A percentile compares a stretch with the other conserved stretches of the same genome.
phyloP scores from a whole-genome alignment of 169 alveolate genomes.

The Plasmodium gonderi region DNA sequence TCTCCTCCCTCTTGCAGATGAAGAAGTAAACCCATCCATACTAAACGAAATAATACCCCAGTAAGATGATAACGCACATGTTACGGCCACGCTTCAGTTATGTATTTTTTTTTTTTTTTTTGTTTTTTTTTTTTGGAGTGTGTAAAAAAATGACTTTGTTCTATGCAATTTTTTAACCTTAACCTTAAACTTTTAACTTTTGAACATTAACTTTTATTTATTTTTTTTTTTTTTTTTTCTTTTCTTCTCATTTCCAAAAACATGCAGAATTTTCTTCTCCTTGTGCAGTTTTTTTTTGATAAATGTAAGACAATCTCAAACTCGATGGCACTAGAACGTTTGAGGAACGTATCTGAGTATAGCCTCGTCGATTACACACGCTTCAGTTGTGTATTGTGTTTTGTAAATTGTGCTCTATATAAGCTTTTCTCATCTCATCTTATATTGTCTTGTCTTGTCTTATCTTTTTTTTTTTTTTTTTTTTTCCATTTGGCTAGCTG shows the following conservation, averaged over 20 bases:
- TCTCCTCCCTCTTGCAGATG: conserved; percentile 1
- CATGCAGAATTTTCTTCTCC: conserved; percentile 38
- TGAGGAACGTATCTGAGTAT: too few species aligned
- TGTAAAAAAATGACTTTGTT: background rate
- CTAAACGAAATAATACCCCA: conserved; percentile 56
- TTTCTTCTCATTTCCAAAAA: background rate
- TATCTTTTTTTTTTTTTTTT: background rate
- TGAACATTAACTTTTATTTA: too few species aligned
- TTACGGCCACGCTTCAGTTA: background rate
- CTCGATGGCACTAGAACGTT: too few species aligned
- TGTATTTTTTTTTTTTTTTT: background rate
- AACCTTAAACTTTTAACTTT: background rate
- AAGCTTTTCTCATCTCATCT: too few species aligned
- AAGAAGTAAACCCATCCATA: conserved; percentile 44
- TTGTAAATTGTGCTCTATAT: background rate
- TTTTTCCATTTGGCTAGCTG: background rate
- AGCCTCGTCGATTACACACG: background rate
- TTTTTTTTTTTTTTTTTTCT: background rate
- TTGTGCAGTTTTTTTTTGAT: conserved; percentile 21
- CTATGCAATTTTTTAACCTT: background rate
- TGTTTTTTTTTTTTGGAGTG: background rate
- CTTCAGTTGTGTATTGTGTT: too few species aligned
- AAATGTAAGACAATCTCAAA: conserved; percentile 3
- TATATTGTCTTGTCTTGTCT: background rate
- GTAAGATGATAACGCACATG: background rate